These are phyloP conservation scores for Boletus sensibilis DNA, from an alignment of 768 basidiomycete species.

Conservation along the genomic window DNA sequence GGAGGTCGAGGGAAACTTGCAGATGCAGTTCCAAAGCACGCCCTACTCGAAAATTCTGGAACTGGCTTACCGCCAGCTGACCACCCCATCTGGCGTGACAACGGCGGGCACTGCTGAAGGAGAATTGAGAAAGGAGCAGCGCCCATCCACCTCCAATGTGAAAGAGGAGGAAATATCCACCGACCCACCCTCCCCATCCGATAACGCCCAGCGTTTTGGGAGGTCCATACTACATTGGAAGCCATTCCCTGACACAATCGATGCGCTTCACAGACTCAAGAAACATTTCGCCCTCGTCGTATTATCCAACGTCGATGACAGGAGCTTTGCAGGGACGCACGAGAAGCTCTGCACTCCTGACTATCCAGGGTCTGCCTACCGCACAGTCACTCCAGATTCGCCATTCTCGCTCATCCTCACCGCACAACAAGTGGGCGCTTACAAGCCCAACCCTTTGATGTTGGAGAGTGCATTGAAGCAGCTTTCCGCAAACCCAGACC, in stretches of 20 bases:
- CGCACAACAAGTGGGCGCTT: constrained; percentile 70
- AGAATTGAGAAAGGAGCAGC: constrained; percentile 20
- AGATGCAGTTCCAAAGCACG: constrained; percentile 55
- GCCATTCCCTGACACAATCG: constrained; percentile 63
- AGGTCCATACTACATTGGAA: constrained; percentile 61
- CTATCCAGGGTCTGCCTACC: constrained; percentile 34
- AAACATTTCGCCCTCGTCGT: constrained; percentile 67
- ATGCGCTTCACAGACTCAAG: constrained; percentile 58
- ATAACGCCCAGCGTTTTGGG: constrained; percentile 51
- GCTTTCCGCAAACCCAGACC: constrained; percentile 21
- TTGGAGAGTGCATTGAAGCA: constrained; percentile 34
- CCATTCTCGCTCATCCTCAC: constrained; percentile 68
- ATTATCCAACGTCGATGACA: constrained; percentile 72
- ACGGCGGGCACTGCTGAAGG: constrained; percentile 30
- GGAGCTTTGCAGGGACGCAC: constrained; percentile 61
- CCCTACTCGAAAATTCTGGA: constrained; percentile 63
- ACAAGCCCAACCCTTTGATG: constrained; percentile 58
- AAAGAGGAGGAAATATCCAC: background rate
- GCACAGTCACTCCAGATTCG: constrained; percentile 43
- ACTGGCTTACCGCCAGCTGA: constrained; percentile 34
- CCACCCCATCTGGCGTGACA: constrained; percentile 37
- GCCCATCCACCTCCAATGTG: constrained; percentile 6
- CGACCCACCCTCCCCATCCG: background rate
- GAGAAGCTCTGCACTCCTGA: constrained; percentile 38
- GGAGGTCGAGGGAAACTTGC: constrained; percentile 54